Evolutionary conservation across 1,139 yeast species (phyloP).

Genomic region (Taiozyma sp.): DNA sequence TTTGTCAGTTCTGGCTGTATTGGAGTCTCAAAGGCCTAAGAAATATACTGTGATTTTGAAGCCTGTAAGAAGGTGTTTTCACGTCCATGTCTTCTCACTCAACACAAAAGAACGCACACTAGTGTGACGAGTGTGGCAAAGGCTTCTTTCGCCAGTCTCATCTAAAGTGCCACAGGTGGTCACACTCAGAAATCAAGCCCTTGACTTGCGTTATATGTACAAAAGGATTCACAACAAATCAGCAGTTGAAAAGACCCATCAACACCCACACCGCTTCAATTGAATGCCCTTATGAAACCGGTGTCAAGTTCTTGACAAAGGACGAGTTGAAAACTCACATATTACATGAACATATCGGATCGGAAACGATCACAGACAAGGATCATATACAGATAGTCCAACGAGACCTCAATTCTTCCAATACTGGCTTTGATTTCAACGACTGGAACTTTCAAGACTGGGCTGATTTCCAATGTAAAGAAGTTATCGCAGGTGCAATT

Average conservation of each 20-base stretch:
- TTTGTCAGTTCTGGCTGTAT: background rate
- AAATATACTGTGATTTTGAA: background rate
- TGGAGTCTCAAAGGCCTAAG: background rate
- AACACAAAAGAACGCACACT: background rate
- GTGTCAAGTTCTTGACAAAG: background rate
- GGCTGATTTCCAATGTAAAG: background rate
- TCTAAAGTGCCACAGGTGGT: background rate
- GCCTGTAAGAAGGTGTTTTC: background rate
- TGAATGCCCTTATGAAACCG: background rate
- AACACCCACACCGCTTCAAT: background rate
- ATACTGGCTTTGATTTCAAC: background rate
- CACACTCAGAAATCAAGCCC: background rate
- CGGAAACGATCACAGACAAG: background rate
- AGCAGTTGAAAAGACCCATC: background rate
- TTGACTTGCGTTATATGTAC: background rate
- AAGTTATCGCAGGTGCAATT: conserved; percentile 25
- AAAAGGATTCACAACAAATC: background rate
- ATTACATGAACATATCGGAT: background rate
- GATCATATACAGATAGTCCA: background rate
- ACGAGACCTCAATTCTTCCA: background rate
- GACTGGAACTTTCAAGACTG: background rate
- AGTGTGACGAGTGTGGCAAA: background rate
- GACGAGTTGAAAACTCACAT: background rate
- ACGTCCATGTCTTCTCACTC: background rate
- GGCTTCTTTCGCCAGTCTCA: background rate